These are phyloP conservation scores for Trichoderma aggressivum DNA, from an alignment of 2,329 filamentous ascomycete genomes.

Conservation along the genomic window DNA sequence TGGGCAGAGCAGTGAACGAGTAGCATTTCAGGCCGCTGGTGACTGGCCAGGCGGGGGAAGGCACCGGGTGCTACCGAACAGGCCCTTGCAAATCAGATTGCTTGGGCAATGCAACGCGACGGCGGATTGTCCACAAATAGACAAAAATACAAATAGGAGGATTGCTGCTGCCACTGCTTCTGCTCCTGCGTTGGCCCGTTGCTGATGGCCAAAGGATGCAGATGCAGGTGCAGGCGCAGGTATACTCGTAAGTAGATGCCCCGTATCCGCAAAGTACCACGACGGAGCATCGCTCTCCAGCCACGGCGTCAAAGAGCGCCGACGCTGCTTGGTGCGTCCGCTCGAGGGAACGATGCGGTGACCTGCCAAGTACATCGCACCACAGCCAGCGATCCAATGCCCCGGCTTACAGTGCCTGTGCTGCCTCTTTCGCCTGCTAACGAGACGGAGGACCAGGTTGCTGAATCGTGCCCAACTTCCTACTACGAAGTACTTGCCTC, in stretches of 20 bases:
- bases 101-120: neutral
- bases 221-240: neutral
- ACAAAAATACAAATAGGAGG: neutral
- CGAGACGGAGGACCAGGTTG: neutral
- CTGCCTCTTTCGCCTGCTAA: neutral
- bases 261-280: neutral
- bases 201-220: neutral
- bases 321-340: neutral
- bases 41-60: neutral
- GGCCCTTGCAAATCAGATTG: neutral
- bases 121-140: neutral
- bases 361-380: neutral
- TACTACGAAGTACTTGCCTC: neutral
- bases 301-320: neutral
- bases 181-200: neutral
- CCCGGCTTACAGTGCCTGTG: neutral
- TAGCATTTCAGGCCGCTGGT: neutral
- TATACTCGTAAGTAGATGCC: no score
- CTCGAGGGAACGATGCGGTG: neutral
- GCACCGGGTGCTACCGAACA: slow-evolving; percentile 18
- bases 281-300: neutral
- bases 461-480: neutral
- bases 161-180: neutral
- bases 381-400: neutral
- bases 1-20: neutral